Base-by-base conservation (phyloP, 208 protist genomes). In the Jaenimonas drosophilae region DNA sequence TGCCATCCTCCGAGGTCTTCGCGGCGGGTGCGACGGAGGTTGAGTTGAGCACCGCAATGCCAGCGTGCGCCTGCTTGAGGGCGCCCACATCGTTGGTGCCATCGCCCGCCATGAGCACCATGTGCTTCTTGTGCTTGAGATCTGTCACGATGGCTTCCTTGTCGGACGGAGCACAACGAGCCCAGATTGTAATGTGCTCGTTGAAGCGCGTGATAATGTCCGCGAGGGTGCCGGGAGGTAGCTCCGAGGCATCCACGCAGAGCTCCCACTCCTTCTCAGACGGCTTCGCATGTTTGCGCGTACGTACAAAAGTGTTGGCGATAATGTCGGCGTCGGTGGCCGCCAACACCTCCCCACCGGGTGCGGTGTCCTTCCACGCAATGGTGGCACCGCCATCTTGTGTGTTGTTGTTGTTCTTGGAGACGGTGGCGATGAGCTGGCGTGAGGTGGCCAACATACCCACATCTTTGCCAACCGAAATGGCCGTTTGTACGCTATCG, bases 81-180 rank as follows among this genome's bases (percentile, higher is more conserved):
- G 98, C 99, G 23, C 97, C 98, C 11, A 99, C 98, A 67, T 99
- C 92, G 71, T 97, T 97, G n/a, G 88, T 96, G 51, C 92, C 92
- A 64, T 97, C 92, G 38, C 92, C 90, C 12, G 79, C 73, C 83
- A 96, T 96, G 47, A 96, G 76, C 25, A 92, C 85, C n/a, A 83
- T 72, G 53, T 93, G 74, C 3, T 67, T 63, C 59, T 87, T 76
- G 33, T 76, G 49, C 61, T 95, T 94, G 6, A 97, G 67, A 32
- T 83, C 69, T 7, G 53, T 78, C 5, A 97, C 72, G 46, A 96
- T 94, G 30, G 65, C 70, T 53, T 91, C 78, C 63, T 96, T 96
- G 52, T 91, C 76, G 19, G 83, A 76, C 14, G 89, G 89, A 1
- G 86, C 81, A 42, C 86, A 94, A 32, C 89, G 77, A 4, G 89